phyloP scores from a whole-genome alignment of 1,284 basidiomycete genomes.

The Tremellales sp. region DNA sequence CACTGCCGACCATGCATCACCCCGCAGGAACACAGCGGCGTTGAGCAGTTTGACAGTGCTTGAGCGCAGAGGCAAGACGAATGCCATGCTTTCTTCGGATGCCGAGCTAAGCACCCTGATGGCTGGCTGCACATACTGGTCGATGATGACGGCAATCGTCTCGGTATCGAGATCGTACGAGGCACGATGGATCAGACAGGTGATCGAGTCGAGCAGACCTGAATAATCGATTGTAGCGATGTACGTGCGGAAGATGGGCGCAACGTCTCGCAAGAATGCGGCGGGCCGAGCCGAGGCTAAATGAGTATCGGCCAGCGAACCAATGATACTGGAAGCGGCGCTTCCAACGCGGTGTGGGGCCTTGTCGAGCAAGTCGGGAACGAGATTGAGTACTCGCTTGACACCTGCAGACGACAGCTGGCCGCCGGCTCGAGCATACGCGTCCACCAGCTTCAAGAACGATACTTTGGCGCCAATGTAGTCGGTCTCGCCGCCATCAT shows the following conservation, averaged over 20 bases:
- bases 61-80: constrained; percentile 53
- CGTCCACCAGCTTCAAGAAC: constrained; percentile 60
- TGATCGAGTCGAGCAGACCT: constrained; percentile 58
- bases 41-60: constrained; percentile 57
- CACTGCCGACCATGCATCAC: constrained; percentile 58
- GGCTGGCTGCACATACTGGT: constrained; percentile 59
- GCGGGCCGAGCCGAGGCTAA: constrained; percentile 48
- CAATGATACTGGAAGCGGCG: constrained; percentile 26
- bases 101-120: constrained; percentile 56
- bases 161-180: constrained; percentile 55
- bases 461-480: constrained; percentile 60
- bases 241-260: constrained; percentile 58
- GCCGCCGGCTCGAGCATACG: constrained; percentile 59
- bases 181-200: constrained; percentile 53
- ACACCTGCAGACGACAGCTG: constrained; percentile 53
- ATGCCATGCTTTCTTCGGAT: constrained; percentile 55
- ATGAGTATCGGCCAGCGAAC: constrained; percentile 27
- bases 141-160: constrained; percentile 58
- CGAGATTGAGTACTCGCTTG: constrained; percentile 58
- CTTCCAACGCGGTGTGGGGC: constrained; percentile 18
- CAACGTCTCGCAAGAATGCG: constrained; percentile 57
- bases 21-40: constrained; percentile 56
- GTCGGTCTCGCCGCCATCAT: constrained; percentile 36
- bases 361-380: constrained; percentile 56
- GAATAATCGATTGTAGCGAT: constrained; percentile 60